phyloP scores from a whole-genome alignment of 306 rosid genomes.

The Malus sieversii region DNA sequence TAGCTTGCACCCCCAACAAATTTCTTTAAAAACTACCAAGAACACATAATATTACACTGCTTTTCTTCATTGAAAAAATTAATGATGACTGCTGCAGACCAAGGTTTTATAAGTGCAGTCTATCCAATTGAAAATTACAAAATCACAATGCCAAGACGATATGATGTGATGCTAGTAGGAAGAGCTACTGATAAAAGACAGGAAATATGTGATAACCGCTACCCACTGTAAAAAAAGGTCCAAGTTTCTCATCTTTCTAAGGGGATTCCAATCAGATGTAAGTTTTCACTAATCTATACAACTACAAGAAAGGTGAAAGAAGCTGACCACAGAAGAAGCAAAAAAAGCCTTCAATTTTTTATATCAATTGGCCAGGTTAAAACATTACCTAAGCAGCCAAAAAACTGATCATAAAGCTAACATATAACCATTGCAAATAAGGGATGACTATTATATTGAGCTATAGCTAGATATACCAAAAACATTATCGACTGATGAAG shows the following conservation, averaged over 20 bases:
- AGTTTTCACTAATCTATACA: not conserved
- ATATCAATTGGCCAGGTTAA: not conserved
- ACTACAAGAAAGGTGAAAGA: not conserved
- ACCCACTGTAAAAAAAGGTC: not conserved
- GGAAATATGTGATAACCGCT: not conserved
- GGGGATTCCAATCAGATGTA: not conserved
- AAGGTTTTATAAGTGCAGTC: not conserved
- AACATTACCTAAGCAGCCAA: not conserved
- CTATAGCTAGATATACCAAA: not conserved
- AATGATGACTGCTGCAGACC: not conserved
- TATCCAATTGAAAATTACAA: not conserved
- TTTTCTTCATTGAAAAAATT: not conserved
- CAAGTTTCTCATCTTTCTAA: not conserved
- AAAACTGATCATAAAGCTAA: not conserved
- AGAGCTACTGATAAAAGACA: not conserved
- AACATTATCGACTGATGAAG: not conserved
- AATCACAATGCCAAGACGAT: not conserved
- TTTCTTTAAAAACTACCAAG: not conserved
- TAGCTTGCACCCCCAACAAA: not conserved
- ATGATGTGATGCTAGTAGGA: not conserved
- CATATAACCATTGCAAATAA: not conserved
- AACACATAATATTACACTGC: not conserved
- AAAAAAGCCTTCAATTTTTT: not conserved
- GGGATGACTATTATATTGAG: not conserved
- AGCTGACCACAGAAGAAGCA: not conserved